Base-by-base conservation (phyloP, 305 asterid genomes). In the Solanum hybrid region DNA sequence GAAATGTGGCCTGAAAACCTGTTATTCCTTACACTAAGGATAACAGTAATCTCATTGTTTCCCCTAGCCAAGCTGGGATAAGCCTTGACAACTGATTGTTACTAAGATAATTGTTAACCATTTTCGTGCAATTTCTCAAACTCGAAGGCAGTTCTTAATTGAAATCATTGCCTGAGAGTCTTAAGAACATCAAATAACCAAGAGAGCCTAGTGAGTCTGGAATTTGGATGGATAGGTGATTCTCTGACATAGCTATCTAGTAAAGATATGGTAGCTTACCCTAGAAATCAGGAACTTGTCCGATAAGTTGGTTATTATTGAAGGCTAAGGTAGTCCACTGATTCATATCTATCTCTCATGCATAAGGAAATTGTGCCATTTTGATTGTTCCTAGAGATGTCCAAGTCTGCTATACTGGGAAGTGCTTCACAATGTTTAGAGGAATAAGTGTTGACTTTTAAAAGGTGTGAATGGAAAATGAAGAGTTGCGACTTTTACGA, bases 21-120 rank as follows among this genome's bases (percentile, higher is more conserved):
- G 73, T 93, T 93, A 46, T 90, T 89, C 13, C 89, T 46, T 57
- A 87, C 35, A 10, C 94, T 82, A 13, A 93, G 87, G 71, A 92
- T 16, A 77, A 77, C 61, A 93, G 42, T 9, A 88, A 89, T 3
- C 82, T n/a, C 90, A 90, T 71, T 29, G 67, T 86, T 26, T 67
- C 80, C 78, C 93, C 94, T 64, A 90, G 57, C 93, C 93, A 92
- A 40, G 77, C 4, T 37, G 94, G 94, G 26, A 92, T 64, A 12
- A 31, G 31, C 35, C 93, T 92, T 8, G 92, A 90, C 26, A 90
- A 86, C 10, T 31, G 89, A 78, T 91, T 91, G 90, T 89, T 88
- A 8, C 93, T 90, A 31, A 91, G 51, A 86, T 93, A 92, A 39
- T 90, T 88, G 28, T 80, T 88, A 31, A 73, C 24, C 26, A 92